These are phyloP conservation scores for Melaleuca alternifolia DNA, from an alignment of 345 rosid genomes.

Conservation along the genomic window DNA sequence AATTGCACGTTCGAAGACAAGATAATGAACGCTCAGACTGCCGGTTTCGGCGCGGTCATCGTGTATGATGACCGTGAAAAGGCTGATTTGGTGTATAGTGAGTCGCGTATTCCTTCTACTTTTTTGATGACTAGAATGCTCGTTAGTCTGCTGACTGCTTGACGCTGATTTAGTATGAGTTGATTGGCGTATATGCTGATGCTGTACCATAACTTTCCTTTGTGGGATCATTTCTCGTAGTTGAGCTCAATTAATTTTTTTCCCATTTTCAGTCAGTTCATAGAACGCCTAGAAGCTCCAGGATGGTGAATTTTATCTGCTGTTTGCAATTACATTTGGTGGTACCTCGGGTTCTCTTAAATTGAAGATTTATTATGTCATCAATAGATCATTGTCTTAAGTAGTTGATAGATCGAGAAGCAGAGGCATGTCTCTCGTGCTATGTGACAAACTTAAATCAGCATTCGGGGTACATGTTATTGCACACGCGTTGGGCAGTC, in stretches of 20 bases:
- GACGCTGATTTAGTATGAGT: neutral
- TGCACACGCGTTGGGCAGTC: neutral
- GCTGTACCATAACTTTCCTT: neutral
- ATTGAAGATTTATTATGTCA: neutral
- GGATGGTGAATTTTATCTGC: neutral
- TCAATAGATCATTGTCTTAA: neutral
- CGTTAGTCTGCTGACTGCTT: neutral
- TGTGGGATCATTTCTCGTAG: neutral
- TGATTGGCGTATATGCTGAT: neutral
- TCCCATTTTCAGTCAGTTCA: neutral
- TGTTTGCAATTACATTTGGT: neutral
- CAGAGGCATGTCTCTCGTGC: neutral
- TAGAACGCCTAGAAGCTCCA: neutral
- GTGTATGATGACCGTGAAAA: conserved; percentile 42
- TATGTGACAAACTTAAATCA: neutral
- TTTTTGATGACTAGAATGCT: neutral
- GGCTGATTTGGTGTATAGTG: conserved; percentile 51
- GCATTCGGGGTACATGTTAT: neutral
- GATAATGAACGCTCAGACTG: conserved; percentile 39
- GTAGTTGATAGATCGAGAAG: neutral
- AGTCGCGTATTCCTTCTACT: conserved; percentile 2
- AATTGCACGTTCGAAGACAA: conserved; percentile 58
- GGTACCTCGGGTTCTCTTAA: neutral
- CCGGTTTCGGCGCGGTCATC: conserved; percentile 46
- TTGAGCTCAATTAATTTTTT: neutral